Evolutionary conservation across 2,329 filamentous ascomycete species (phyloP).

Genomic region (Pseudocercospora fuligena): DNA sequence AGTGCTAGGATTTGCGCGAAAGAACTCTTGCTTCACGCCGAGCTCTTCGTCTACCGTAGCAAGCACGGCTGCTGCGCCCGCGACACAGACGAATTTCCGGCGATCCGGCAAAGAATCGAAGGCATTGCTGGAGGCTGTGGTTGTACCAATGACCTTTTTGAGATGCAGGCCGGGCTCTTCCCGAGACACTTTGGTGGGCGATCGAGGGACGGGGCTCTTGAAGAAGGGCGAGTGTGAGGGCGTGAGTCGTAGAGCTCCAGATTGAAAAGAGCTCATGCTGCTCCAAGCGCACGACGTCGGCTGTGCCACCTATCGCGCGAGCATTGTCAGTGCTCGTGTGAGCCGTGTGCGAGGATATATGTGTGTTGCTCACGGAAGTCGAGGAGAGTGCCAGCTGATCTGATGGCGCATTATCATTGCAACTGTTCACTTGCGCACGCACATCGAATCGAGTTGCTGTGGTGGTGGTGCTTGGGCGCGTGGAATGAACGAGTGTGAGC

Average conservation of each 20-base stretch:
- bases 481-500: not conserved
- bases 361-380: constrained; percentile 18
- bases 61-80: constrained; percentile 90
- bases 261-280: constrained; percentile 29
- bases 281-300: constrained; percentile 27
- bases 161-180: constrained; percentile 65
- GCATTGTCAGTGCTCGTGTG: constrained; percentile 5
- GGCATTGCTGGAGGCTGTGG: constrained; percentile 79
- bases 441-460: not conserved
- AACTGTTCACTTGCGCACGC: not conserved
- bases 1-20: constrained; percentile 63
- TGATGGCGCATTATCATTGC: constrained; percentile 2
- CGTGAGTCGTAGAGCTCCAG: constrained; percentile 43
- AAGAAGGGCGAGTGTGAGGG: constrained; percentile 65
- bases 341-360: not conserved
- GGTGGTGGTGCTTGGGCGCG: not conserved
- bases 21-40: constrained; percentile 79
- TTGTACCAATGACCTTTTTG: constrained; percentile 87
- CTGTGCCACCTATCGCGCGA: constrained; percentile 18
- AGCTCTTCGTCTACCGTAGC: constrained; percentile 74
- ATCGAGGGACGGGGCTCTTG: constrained; percentile 66
- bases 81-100: constrained; percentile 81
- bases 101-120: constrained; percentile 79
- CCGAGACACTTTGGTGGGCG: constrained; percentile 59
- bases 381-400: constrained; percentile 25